These are phyloP conservation scores for Pyricularia sp. DNA, from an alignment of 2,329 filamentous ascomycete genomes.

Conservation along the genomic window DNA sequence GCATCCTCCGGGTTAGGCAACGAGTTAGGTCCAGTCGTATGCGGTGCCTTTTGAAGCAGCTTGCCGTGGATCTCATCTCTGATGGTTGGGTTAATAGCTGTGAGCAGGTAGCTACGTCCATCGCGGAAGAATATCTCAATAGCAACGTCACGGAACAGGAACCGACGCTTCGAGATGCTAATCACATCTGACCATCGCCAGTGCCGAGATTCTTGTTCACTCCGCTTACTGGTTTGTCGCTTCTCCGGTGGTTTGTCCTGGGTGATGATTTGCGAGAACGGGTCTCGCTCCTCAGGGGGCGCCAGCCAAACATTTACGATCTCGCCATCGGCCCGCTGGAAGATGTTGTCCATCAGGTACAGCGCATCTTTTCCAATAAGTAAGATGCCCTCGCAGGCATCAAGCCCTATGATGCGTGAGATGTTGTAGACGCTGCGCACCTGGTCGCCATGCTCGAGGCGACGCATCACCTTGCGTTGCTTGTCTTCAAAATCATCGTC, in stretches of 20 bases:
- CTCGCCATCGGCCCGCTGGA: constrained; percentile 88
- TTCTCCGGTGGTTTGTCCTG: constrained; percentile 35
- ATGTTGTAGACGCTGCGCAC: constrained; percentile 94
- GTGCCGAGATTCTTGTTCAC: constrained; percentile 73
- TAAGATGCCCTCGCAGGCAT: constrained; percentile 86
- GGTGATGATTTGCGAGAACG: constrained; percentile 89
- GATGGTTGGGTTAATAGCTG: constrained; percentile 61
- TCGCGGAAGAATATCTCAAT: constrained; percentile 98
- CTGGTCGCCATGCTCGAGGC: constrained; percentile 79
- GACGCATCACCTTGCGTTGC: constrained; percentile 95
- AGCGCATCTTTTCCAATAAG: constrained; percentile 87
- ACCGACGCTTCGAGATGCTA: constrained; percentile 90
- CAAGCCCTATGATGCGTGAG: constrained; percentile 85
- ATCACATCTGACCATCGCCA: constrained; percentile 95
- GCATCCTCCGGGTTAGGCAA: constrained; percentile 74
- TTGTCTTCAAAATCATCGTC: constrained; percentile 87
- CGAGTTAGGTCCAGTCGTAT: constrained; percentile 60
- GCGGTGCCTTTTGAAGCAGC: constrained; percentile 69
- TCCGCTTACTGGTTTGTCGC: constrained; percentile 23
- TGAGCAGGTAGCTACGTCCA: constrained; percentile 87
- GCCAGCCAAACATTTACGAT: constrained; percentile 97
- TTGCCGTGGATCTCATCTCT: constrained; percentile 76
- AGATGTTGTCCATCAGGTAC: constrained; percentile 94
- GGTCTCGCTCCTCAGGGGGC: constrained; percentile 82
- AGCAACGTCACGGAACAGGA: constrained; percentile 89